phyloP scores from a whole-genome alignment of 495 filamentous ascomycete genomes.

The Talaromyces adpressus region DNA sequence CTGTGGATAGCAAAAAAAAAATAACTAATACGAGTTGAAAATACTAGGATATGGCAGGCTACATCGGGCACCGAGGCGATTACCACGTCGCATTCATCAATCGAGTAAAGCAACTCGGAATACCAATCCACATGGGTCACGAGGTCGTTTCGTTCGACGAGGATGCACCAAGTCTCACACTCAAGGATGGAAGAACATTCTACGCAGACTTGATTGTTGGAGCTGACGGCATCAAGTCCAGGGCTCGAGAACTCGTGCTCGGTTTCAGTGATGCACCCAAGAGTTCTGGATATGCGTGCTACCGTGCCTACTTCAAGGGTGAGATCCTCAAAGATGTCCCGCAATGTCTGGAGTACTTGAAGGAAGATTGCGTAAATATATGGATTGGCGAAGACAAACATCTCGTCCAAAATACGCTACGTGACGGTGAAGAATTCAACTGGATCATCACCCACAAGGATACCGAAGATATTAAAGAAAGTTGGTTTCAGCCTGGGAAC shows the following conservation, averaged over 20 bases:
- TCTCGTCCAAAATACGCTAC: conserved; percentile 14
- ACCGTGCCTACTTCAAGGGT: conserved; percentile 40
- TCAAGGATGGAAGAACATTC: conserved; percentile 18
- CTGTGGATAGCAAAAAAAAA: background rate
- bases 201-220: conserved; percentile 30
- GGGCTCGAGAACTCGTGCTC: conserved; percentile 35
- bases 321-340: conserved; percentile 34
- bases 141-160: conserved; percentile 43
- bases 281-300: conserved; percentile 42
- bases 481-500: conserved; percentile 42
- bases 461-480: conserved; percentile 34
- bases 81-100: conserved; percentile 46
- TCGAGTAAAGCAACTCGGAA: conserved; percentile 38
- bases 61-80: conserved; percentile 34
- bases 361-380: conserved; percentile 44
- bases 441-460: conserved; percentile 6
- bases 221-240: conserved; percentile 41
- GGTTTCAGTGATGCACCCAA: conserved; percentile 40
- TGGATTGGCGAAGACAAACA: conserved; percentile 42
- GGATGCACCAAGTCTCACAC: conserved; percentile 21
- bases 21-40: too few relatives aligned
- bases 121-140: conserved; percentile 39
- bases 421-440: conserved; percentile 5
- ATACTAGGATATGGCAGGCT: conserved; percentile 2
- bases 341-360: conserved; percentile 34